phyloP scores from a whole-genome alignment of 2,329 filamentous ascomycete genomes.

The Curvularia verruculosa region DNA sequence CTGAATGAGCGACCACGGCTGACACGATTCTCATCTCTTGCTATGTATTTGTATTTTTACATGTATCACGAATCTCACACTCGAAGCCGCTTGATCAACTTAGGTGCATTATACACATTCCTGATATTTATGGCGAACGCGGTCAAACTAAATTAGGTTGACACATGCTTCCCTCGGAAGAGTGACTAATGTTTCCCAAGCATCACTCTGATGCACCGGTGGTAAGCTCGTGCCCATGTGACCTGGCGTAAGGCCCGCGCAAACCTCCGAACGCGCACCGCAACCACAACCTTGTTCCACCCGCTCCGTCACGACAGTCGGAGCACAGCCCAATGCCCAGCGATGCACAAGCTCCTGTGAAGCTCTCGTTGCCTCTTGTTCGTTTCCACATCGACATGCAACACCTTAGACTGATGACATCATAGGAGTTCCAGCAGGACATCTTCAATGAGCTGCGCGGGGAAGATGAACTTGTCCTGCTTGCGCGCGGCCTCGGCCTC shows the following conservation, averaged over 20 bases:
- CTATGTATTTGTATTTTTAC: slow-evolving; percentile 24
- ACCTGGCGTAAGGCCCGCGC: slow-evolving; percentile 30
- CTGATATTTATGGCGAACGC: neutral
- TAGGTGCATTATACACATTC: neutral
- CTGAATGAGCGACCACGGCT: slow-evolving; percentile 24
- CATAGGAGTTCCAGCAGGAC: slow-evolving; percentile 85
- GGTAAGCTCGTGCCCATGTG: slow-evolving; percentile 25
- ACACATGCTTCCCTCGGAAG: neutral
- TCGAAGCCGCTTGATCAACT: neutral
- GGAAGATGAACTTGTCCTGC: slow-evolving; percentile 91
- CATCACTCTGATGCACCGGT: neutral
- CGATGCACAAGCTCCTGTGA: slow-evolving; percentile 65
- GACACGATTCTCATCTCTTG: slow-evolving; percentile 6
- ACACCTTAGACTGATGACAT: slow-evolving; percentile 32
- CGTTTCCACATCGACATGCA: slow-evolving; percentile 20
- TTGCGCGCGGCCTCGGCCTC: slow-evolving; percentile 89
- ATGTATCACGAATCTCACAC: slow-evolving; percentile 28
- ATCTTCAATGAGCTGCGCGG: slow-evolving; percentile 75
- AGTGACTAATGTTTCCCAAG: neutral
- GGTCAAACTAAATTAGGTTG: neutral
- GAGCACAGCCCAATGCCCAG: slow-evolving; percentile 44
- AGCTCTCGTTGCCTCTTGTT: slow-evolving; percentile 79
- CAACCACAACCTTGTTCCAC: slow-evolving; percentile 20
- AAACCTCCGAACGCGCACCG: slow-evolving; percentile 23
- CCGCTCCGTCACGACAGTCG: slow-evolving; percentile 24